Evolutionary conservation across 2,329 filamentous ascomycete genomes (phyloP).

Genomic region (Colletotrichum spaethianum): DNA sequence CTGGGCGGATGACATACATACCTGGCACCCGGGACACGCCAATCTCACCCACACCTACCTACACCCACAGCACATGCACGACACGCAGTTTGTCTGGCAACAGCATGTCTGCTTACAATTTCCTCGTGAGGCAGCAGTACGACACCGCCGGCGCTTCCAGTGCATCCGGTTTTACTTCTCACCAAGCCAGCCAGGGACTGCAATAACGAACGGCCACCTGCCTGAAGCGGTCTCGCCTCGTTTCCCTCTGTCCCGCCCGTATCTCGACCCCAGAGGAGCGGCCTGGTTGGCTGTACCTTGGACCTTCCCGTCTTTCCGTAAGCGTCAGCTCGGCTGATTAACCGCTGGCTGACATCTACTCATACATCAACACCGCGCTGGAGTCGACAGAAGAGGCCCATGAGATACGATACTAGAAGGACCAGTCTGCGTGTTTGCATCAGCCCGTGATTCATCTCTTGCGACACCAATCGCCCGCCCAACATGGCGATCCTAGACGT

Average conservation of each 20-base stretch:
- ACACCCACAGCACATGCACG: background rate
- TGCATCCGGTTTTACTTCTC: constrained; percentile 21
- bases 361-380: background rate
- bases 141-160: background rate
- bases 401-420: background rate
- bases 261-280: background rate
- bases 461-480: background rate
- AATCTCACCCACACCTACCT: background rate
- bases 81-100: background rate
- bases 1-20: constrained; percentile 20
- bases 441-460: background rate
- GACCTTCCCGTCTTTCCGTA: background rate
- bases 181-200: background rate
- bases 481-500: constrained; percentile 2
- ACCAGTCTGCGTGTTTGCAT: background rate
- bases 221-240: constrained; percentile 9
- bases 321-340: background rate
- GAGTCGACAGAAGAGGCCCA: background rate
- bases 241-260: background rate
- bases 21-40: background rate
- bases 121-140: background rate
- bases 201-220: constrained; percentile 18
- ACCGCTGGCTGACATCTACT: background rate
- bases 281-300: background rate
- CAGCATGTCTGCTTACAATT: background rate